These are phyloP conservation scores for Candida glucosophila DNA, from an alignment of 1,139 yeast species.

Conservation along the genomic window DNA sequence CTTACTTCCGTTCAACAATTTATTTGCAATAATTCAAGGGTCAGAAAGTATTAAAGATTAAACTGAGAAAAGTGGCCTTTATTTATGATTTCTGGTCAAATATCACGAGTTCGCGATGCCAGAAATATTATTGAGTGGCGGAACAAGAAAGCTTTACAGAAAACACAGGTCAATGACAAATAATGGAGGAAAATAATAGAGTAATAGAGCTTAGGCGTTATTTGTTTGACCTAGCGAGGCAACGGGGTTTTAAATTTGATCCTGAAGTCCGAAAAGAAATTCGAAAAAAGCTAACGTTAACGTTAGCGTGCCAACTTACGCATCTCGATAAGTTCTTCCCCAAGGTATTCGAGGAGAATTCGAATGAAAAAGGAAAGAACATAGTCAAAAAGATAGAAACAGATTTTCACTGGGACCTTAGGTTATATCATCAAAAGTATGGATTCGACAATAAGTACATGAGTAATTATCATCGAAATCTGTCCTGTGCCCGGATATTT, in stretches of 20 bases:
- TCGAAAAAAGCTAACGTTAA: constrained; percentile 40
- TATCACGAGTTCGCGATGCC: constrained; percentile 1
- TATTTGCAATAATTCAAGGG: background rate
- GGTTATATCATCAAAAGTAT: constrained; percentile 19
- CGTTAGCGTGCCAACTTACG: constrained; percentile 43
- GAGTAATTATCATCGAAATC: constrained; percentile 46
- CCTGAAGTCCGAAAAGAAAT: constrained; percentile 30
- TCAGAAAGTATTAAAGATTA: background rate
- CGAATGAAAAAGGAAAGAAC: constrained; percentile 3
- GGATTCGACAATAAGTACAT: constrained; percentile 14
- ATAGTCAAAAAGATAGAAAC: constrained; percentile 17
- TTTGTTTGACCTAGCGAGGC: constrained; percentile 26
- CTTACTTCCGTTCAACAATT: too few relatives aligned
- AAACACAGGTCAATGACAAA: constrained; percentile 1
- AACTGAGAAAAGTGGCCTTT: background rate
- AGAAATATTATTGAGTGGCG: constrained; percentile 4
- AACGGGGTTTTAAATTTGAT: constrained; percentile 25
- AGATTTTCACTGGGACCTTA: constrained; percentile 30
- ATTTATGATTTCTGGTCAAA: background rate
- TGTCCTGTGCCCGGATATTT: constrained; percentile 74
- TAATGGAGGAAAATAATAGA: constrained; percentile 1
- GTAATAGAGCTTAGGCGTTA: constrained; percentile 13
- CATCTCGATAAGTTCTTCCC: constrained; percentile 47
- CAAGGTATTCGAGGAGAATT: constrained; percentile 12
- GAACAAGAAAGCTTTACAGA: background rate